Evolutionary conservation across 2,329 filamentous ascomycete species (phyloP).

Genomic region (Fusarium duplospermum): DNA sequence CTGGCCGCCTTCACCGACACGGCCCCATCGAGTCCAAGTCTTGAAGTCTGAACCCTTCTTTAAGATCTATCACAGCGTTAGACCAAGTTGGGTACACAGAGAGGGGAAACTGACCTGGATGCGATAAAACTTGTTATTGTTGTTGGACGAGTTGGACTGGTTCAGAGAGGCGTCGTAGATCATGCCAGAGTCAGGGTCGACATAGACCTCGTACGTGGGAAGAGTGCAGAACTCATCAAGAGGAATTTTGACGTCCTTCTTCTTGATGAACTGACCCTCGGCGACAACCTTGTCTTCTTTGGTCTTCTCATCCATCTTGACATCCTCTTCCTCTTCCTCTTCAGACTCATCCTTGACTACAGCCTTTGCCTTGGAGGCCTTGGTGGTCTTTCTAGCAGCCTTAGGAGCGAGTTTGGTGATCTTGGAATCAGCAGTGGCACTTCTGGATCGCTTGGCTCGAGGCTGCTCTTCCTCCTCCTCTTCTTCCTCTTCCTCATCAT

Average conservation of each 20-base stretch:
- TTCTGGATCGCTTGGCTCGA: slow-evolving; percentile 44
- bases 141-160: slow-evolving; percentile 76
- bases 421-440: slow-evolving; percentile 13
- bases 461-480: slow-evolving; percentile 43
- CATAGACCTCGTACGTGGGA: slow-evolving; percentile 66
- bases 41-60: slow-evolving; percentile 56
- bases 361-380: slow-evolving; percentile 38
- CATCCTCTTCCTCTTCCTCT: slow-evolving; percentile 45
- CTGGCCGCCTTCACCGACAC: slow-evolving; percentile 73
- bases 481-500: slow-evolving; percentile 34
- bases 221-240: slow-evolving; percentile 60
- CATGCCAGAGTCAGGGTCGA: slow-evolving; percentile 69
- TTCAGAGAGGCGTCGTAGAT: slow-evolving; percentile 86
- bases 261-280: slow-evolving; percentile 60
- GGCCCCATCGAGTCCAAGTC: slow-evolving; percentile 84
- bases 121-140: slow-evolving; percentile 88
- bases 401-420: slow-evolving; percentile 19
- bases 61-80: slow-evolving; percentile 53
- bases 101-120: slow-evolving; percentile 65
- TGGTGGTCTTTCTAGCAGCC: slow-evolving; percentile 31
- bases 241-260: slow-evolving; percentile 59
- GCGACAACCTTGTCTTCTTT: slow-evolving; percentile 51
- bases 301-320: slow-evolving; percentile 41
- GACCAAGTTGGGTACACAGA: not conserved
- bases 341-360: slow-evolving; percentile 44